Conservation (phyloP, 2,329 filamentous ascomycete genomes). For the Cryoendolithus antarcticus region DNA sequence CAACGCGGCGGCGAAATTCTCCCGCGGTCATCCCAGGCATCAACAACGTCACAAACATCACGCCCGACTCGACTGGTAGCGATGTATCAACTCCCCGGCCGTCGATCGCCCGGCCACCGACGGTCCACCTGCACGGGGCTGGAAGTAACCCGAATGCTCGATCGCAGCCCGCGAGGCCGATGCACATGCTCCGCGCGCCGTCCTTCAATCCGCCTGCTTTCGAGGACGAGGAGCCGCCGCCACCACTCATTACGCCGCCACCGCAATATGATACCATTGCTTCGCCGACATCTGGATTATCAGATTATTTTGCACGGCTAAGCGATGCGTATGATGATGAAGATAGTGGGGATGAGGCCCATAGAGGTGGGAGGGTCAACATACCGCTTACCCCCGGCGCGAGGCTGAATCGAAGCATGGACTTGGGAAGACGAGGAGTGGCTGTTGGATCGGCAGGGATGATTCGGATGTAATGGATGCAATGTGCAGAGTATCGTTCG, state of each 20-base stretch:
- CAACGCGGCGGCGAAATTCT: conserved; percentile 39
- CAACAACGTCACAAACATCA: conserved; percentile 28
- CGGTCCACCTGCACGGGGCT: conserved; percentile 14
- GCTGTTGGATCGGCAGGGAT: conserved; percentile 11
- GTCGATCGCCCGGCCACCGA: conserved; percentile 39
- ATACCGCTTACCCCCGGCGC: conserved; percentile 52
- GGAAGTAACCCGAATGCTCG: conserved; percentile 24
- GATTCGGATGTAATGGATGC: background rate
- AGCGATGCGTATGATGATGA: conserved; percentile 49
- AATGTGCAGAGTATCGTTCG: background rate
- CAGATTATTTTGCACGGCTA: conserved; percentile 77
- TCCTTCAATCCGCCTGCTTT: conserved; percentile 84
- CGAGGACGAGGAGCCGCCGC: conserved; percentile 66
- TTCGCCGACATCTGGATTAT: conserved; percentile 56
- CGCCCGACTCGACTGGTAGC: conserved; percentile 16
- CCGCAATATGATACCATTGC: conserved; percentile 74
- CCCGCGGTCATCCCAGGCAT: conserved; percentile 41
- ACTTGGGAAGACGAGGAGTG: conserved; percentile 41
- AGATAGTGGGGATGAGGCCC: conserved; percentile 21
- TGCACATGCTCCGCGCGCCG: conserved; percentile 70
- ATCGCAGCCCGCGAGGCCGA: conserved; percentile 47
- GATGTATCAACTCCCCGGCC: conserved; percentile 26
- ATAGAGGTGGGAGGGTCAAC: conserved; percentile 31
- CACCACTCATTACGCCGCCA: conserved; percentile 64
- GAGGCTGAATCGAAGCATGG: conserved; percentile 51